phyloP scores from a whole-genome alignment of 2,329 filamentous ascomycete genomes.

The Rutstroemia sp. region DNA sequence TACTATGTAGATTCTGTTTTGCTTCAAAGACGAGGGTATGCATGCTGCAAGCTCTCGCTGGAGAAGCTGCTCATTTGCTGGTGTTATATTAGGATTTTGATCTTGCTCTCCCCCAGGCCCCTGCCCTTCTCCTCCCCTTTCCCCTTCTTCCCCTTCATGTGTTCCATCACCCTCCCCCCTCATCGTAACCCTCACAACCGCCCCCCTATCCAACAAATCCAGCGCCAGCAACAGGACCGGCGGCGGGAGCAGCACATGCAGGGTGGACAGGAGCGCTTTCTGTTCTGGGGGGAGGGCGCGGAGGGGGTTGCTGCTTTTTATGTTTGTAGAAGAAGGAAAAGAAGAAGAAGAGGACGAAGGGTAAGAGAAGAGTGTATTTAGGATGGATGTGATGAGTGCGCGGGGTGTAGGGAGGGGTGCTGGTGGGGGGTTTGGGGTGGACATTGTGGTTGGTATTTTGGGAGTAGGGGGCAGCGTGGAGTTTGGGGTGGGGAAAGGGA shows the following conservation, averaged over 20 bases:
- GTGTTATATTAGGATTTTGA: no score
- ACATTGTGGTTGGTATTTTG: neutral
- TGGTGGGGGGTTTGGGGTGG: neutral
- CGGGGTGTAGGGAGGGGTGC: constrained; percentile 22
- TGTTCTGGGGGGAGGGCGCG: constrained; percentile 21
- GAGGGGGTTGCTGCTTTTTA: constrained; percentile 14
- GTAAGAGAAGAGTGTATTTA: constrained; percentile 17
- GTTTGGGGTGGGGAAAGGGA: no score
- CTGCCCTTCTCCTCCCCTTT: neutral
- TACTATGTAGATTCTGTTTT: constrained; percentile 17
- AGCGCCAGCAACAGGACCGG: constrained; percentile 70
- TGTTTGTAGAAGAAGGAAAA: neutral
- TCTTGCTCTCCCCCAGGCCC: neutral
- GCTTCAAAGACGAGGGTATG: no score
- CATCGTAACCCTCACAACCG: constrained; percentile 52
- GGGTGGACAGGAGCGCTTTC: constrained; percentile 40
- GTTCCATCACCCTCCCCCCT: constrained; percentile 2
- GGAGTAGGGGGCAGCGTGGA: neutral
- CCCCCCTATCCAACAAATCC: constrained; percentile 73
- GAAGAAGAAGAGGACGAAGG: neutral
- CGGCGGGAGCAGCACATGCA: constrained; percentile 76
- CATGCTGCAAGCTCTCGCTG: no score
- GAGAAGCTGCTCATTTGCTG: no score
- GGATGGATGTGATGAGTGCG: constrained; percentile 24
- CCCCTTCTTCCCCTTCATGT: neutral